Evolutionary conservation across 768 basidiomycete species (phyloP).

Genomic region (Leccinum truebloodii): DNA sequence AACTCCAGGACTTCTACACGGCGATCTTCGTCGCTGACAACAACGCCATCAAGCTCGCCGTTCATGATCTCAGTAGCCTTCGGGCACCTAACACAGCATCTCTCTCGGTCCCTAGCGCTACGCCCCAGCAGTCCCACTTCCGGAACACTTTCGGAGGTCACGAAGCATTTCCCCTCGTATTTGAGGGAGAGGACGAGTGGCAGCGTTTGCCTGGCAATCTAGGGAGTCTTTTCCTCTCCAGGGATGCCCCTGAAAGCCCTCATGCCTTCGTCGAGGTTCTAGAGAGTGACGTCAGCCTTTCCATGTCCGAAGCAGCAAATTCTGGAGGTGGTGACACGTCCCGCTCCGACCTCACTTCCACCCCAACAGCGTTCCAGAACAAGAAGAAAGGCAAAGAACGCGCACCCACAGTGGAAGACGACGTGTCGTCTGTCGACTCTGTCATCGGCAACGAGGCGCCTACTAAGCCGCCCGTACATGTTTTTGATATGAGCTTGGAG

Average conservation of each 20-base stretch:
- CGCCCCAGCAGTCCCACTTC: conserved; percentile 38
- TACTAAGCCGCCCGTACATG: conserved; percentile 62
- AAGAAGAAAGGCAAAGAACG: conserved; percentile 53
- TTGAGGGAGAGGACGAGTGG: conserved; percentile 64
- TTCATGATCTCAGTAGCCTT: conserved; percentile 54
- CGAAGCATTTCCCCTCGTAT: conserved; percentile 45
- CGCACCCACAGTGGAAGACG: conserved; percentile 31
- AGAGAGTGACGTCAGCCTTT: conserved; percentile 40
- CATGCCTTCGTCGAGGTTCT: conserved; percentile 69
- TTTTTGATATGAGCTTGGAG: conserved; percentile 43
- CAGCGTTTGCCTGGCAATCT: conserved; percentile 49
- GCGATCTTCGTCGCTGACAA: conserved; percentile 27
- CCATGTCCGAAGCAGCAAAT: conserved; percentile 32
- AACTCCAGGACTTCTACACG: conserved; percentile 61
- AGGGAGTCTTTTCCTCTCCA: conserved; percentile 41
- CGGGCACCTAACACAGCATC: conserved; percentile 36
- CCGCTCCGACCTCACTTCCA: conserved; percentile 27
- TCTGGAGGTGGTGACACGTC: conserved; percentile 36
- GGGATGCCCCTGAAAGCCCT: conserved; percentile 41
- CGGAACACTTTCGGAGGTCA: conserved; percentile 63
- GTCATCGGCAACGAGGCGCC: conserved; percentile 43
- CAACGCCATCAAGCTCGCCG: conserved; percentile 54
- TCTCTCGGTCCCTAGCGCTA: conserved; percentile 34
- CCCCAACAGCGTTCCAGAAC: conserved; percentile 23
- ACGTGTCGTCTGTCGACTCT: conserved; percentile 44